Evolutionary conservation across 495 filamentous ascomycete genomes (phyloP), one percentile per base, ranked within the genome.

Genomic region (Paragyromitra xinjiangensis): DNA sequence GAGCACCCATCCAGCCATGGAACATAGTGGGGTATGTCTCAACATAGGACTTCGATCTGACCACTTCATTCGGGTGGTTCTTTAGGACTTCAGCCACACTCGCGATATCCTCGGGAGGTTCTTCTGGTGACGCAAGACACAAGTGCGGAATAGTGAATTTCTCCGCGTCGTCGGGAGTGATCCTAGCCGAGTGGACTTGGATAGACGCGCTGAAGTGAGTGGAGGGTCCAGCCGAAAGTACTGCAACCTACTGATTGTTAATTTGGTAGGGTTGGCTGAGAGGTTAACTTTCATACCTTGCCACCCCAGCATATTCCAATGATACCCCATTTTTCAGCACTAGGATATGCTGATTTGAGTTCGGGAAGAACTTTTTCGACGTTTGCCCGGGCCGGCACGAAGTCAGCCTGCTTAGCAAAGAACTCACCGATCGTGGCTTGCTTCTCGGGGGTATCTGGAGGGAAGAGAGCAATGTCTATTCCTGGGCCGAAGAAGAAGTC

Each of bases 221-320:
- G 79, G 88, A 90, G 39, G 87, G 85, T 24, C 87, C 82, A 3
- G 87, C 85, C 40, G 89, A 85, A n/a, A 93, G 86, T n/a, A 88
- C 87, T 16, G 88, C 85, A 64, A 92, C 89, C 87, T 87, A 73
- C 8, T 48, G 0, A 4, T 12, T 26, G 39, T 66, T 58, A 48
- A 64, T 40, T 14, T 56, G 5, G 37, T n/a, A n/a, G 12, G 34
- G 6, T 42, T 24, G 3, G 29, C 62, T 24, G 4, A 22, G 26
- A 34, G n/a, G 12, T 1, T 22, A 81, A 45, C 83, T 84, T 53
- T 86, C 84, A 24, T 19, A 91, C 87, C 83, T 97, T 97, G 68
- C 92, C 94, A 70, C 95, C 95, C 95, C 94, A 99, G 88, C 95
- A 99, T 88, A 88, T 94, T 84, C 95, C 95, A n/a, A 98, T 83